Conservation (phyloP, 1,284 basidiomycete genomes). For the Cryptococcus hybrid region DNA sequence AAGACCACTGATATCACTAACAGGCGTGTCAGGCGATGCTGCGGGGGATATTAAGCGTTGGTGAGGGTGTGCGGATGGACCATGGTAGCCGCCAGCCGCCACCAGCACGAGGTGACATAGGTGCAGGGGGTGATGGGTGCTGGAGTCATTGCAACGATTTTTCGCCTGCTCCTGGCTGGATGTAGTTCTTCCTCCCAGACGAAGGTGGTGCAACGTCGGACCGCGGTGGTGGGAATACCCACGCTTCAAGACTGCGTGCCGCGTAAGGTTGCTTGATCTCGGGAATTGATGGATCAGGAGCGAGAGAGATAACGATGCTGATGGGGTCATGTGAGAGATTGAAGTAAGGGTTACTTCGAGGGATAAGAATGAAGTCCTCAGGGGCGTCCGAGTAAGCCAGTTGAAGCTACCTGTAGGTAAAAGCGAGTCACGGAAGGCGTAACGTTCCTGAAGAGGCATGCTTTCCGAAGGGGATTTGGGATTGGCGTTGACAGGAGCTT, state of each 20-base stretch:
- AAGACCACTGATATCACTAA: neutral
- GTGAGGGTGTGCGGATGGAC: constrained; percentile 33
- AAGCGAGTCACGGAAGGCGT: constrained; percentile 66
- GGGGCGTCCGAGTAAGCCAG: constrained; percentile 61
- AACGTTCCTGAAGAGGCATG: constrained; percentile 58
- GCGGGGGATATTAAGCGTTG: constrained; percentile 17
- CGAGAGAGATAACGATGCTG: constrained; percentile 57
- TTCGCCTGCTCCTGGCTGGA: constrained; percentile 33
- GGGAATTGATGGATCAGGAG: constrained; percentile 40
- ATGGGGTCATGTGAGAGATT: constrained; percentile 66
- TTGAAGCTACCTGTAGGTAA: constrained; percentile 60
- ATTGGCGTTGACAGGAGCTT: constrained; percentile 51
- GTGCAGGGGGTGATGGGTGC: constrained; percentile 26
- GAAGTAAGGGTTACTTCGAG: constrained; percentile 70
- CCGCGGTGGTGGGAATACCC: constrained; percentile 51
- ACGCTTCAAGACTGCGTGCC: constrained; percentile 48
- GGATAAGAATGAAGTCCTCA: constrained; percentile 77
- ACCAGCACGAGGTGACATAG: constrained; percentile 17
- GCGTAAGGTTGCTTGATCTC: constrained; percentile 30
- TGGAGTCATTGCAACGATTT: constrained; percentile 42
- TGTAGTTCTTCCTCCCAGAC: constrained; percentile 46
- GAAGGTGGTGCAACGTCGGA: constrained; percentile 35
- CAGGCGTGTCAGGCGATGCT: constrained; percentile 25
- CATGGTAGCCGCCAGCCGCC: constrained; percentile 45
- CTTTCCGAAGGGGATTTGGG: constrained; percentile 28